A percentile compares a stretch with the other conserved stretches of the same genome.
Evolutionary conservation across 2,329 filamentous ascomycete genomes (phyloP).

Genomic region (Verticillium zaregamsianum): DNA sequence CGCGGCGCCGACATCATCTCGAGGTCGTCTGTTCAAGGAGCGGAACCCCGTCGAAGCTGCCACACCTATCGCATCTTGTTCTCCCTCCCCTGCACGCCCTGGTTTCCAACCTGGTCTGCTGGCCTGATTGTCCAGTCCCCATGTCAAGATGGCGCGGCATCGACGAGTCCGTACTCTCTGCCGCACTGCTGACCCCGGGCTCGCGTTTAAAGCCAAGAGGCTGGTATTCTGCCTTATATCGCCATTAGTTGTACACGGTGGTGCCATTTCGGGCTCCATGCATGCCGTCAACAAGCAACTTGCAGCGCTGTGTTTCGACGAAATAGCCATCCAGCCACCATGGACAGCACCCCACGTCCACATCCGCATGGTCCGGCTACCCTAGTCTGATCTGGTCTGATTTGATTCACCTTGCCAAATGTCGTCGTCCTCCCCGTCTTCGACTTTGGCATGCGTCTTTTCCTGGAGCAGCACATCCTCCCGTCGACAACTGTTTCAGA

Average conservation of each 20-base stretch:
- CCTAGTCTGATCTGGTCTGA: not conserved
- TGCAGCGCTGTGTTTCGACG: not conserved
- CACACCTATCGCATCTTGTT: not conserved
- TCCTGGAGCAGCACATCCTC: not conserved
- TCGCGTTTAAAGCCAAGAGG: not conserved
- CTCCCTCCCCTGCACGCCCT: not conserved
- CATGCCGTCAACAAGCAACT: not conserved
- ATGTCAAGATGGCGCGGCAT: not conserved
- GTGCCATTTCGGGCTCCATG: not conserved
- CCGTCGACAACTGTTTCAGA: not conserved
- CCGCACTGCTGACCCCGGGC: not conserved
- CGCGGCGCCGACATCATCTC: not conserved
- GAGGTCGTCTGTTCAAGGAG: not conserved
- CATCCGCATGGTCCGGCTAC: not conserved
- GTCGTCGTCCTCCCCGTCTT: not conserved
- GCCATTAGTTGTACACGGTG: not conserved
- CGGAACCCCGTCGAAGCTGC: not conserved
- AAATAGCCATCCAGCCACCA: not conserved
- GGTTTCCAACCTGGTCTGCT: not conserved
- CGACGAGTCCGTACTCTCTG: not conserved
- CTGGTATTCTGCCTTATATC: not conserved
- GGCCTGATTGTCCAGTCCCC: not conserved
- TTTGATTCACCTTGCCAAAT: not conserved
- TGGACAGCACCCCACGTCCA: not conserved
- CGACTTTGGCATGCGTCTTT: not conserved